These are phyloP conservation scores for Solanum lycopersicoides DNA, from an alignment of 257 asterid species.

Conservation along the genomic window DNA sequence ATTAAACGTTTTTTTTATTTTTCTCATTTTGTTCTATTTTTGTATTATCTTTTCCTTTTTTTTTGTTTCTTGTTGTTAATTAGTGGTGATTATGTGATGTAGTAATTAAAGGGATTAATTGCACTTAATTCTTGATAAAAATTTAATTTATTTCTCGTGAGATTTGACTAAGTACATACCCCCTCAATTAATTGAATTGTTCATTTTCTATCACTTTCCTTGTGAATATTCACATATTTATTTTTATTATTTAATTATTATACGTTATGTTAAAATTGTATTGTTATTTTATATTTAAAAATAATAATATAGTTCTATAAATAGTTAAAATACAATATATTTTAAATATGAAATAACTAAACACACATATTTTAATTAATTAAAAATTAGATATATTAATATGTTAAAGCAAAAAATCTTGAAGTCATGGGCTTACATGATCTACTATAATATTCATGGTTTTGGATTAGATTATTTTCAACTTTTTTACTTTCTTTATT, in stretches of 20 bases:
- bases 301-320: neutral
- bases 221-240: neutral
- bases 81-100: neutral
- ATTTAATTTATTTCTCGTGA: neutral
- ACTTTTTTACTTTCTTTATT: neutral
- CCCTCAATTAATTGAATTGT: neutral
- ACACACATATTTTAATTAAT: too few relatives aligned
- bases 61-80: neutral
- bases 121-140: too few relatives aligned
- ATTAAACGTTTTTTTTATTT: neutral
- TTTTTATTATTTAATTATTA: neutral
- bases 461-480: slow-evolving; percentile 11
- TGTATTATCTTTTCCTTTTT: neutral
- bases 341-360: neutral
- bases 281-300: neutral
- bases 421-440: slow-evolving; percentile 8
- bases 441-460: neutral
- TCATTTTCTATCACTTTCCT: neutral
- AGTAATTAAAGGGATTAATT: neutral
- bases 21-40: neutral
- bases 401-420: neutral
- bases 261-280: neutral
- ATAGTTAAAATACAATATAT: neutral
- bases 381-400: neutral
- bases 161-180: neutral